Base-by-base conservation (phyloP, 2,329 filamentous ascomycete genomes). In the Xylariomycetidae sp. region DNA sequence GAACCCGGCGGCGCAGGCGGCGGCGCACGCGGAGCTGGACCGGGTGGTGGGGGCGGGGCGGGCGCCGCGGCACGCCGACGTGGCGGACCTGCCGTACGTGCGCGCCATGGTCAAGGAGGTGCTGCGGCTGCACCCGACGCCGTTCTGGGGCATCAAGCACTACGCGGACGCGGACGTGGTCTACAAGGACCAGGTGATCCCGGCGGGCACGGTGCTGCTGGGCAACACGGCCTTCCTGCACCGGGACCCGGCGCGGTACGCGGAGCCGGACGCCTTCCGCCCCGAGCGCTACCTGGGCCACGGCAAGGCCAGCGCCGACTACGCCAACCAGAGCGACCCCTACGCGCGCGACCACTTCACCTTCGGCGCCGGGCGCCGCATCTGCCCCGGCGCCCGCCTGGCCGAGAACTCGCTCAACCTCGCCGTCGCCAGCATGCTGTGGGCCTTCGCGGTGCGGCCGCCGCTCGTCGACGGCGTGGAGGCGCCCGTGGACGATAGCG, bases 321-420 rank as follows among this genome's bases (percentile, higher is more conserved):
- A 50, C 27, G 44, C 41, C 1, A 47, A 49, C 12, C 31, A 17
- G 19, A 31, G 49, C 10, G 52, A 58, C 26, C 50, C 52, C 6
- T 42, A 44, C 17, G 33, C 34, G 27, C 54, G 58, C 8, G 57
- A 63, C 30, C 65, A 69, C 40, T 70, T 65, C 40, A 52, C 56
- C 1, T 69, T 67, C 42, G 63, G 65, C 4, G 54, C 56, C 14
- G 66, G 67, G 2, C 53, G 67, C 4, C 56, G 67, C 6, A 60
- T 67, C 15, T 70, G 67, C 41, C 63, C 61, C 2, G 66, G 67
- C 0, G 62, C 64, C 4, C 63, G 68, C 31, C 56, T 72, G 2
- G 64, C 65, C 8, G 67, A 71, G 42, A 60, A 63, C 9, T 64
- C 57, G n/a, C 51, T 70, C 5, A 26, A 35, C 27, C 31, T 44